Conservation (phyloP, 495 filamentous ascomycete species). For the Aspergillus bertholletiae region DNA sequence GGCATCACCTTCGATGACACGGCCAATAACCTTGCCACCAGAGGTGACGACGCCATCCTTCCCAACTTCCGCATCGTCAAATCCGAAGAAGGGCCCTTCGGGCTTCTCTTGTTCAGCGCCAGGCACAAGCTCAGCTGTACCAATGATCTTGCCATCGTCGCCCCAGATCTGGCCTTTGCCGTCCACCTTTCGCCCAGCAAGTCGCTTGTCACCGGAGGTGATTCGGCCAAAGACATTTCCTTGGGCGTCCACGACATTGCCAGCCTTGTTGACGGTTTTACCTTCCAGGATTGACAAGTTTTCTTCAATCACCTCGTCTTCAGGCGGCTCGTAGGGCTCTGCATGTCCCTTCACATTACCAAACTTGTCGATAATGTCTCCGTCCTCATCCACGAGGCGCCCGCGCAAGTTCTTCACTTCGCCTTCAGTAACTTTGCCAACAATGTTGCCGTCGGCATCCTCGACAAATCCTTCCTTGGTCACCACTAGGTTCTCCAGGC, state of each 20-base stretch:
- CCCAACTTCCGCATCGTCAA: constrained; percentile 65
- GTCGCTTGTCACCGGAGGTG: constrained; percentile 66
- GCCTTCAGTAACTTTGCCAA: constrained; percentile 74
- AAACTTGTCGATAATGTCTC: constrained; percentile 75
- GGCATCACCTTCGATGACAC: constrained; percentile 68
- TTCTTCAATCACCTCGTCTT: constrained; percentile 42
- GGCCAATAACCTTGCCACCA: constrained; percentile 66
- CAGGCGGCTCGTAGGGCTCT: constrained; percentile 63
- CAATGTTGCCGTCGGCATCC: constrained; percentile 61
- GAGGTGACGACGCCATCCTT: constrained; percentile 74
- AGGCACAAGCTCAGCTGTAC: constrained; percentile 72
- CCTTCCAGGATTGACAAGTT: constrained; percentile 73
- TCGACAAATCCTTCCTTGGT: constrained; percentile 67
- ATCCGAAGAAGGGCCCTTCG: constrained; percentile 77
- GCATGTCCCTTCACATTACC: constrained; percentile 77
- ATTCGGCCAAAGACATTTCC: constrained; percentile 77
- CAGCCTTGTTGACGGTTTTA: constrained; percentile 81
- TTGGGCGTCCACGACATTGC: constrained; percentile 72
- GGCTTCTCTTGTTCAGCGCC: constrained; percentile 65
- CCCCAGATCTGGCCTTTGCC: constrained; percentile 78
- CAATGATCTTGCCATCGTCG: constrained; percentile 75
- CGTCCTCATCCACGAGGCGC: constrained; percentile 76
- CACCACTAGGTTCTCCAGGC: constrained; percentile 66
- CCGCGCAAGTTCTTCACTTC: constrained; percentile 71
- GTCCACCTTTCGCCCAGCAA: constrained; percentile 79